Conservation (phyloP, 352 stramenopile species). For the Pythium volutum region DNA sequence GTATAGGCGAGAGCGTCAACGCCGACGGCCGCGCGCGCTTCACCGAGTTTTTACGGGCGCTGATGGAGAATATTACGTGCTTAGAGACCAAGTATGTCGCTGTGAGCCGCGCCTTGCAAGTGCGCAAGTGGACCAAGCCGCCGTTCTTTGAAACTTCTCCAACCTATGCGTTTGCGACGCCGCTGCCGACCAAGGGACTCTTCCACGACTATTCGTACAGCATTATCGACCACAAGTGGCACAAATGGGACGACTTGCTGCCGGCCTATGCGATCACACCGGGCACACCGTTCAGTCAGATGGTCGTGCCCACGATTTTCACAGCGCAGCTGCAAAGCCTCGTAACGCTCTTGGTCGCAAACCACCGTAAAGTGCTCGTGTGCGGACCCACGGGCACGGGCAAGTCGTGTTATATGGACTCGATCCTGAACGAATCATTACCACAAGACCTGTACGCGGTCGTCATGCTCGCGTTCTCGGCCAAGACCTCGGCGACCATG, state of each 20-base stretch:
- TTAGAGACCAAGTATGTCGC: conserved; percentile 74
- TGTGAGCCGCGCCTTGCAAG: conserved; percentile 74
- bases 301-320: conserved; percentile 93
- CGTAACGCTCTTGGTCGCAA: conserved; percentile 78
- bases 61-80: conserved; percentile 68
- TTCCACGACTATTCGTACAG: conserved; percentile 89
- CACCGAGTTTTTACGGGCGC: conserved; percentile 77
- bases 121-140: conserved; percentile 79
- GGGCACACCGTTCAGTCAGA: conserved; percentile 88
- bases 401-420: conserved; percentile 89
- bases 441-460: conserved; percentile 81
- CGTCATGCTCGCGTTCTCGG: conserved; percentile 90
- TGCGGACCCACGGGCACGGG: conserved; percentile 92
- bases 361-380: conserved; percentile 86
- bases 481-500: conserved; percentile 93
- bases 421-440: conserved; percentile 82
- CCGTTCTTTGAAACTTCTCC: conserved; percentile 36
- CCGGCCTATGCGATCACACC: conserved; percentile 82
- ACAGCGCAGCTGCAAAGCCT: conserved; percentile 90
- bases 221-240: conserved; percentile 82
- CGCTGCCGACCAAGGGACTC: conserved; percentile 67
- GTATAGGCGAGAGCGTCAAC: conserved; percentile 79
- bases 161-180: conserved; percentile 47
- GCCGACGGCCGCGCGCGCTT: conserved; percentile 64
- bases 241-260: conserved; percentile 90